These are phyloP conservation scores for Ophiostoma tasmaniense DNA, from an alignment of 2,329 filamentous ascomycete species.

Conservation along the genomic window DNA sequence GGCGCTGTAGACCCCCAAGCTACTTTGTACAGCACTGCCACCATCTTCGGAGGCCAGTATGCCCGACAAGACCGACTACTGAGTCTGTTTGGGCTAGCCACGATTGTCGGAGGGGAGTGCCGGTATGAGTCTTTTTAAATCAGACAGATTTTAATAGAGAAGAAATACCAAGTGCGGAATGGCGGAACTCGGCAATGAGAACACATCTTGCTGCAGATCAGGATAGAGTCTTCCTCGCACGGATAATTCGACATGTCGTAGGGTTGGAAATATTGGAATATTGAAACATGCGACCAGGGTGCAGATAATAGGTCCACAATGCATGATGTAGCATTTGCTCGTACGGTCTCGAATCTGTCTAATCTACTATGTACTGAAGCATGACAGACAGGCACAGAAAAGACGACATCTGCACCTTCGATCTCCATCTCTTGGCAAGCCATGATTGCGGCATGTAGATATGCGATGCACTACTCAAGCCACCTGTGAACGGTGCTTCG, in stretches of 20 bases:
- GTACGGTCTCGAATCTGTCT: background rate
- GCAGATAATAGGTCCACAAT: background rate
- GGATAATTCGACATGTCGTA: background rate
- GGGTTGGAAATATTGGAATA: background rate
- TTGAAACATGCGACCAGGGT: background rate
- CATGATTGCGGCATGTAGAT: background rate
- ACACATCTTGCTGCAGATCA: too few species aligned
- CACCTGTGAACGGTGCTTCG: too few species aligned
- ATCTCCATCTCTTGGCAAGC: background rate
- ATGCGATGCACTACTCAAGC: background rate
- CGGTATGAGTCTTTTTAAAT: background rate
- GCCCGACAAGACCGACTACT: background rate
- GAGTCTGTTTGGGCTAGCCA: background rate
- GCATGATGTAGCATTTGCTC: background rate
- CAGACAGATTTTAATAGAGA: too few species aligned
- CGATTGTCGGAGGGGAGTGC: background rate
- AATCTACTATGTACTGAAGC: too few species aligned
- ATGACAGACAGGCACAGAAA: too few species aligned
- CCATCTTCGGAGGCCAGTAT: background rate
- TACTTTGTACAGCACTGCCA: background rate
- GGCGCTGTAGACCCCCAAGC: background rate
- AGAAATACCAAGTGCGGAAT: background rate
- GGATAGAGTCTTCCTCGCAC: background rate
- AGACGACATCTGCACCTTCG: background rate
- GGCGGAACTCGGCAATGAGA: too few species aligned